Conservation (phyloP, 2,329 filamentous ascomycete genomes). For the Sclerotinia borealis region DNA sequence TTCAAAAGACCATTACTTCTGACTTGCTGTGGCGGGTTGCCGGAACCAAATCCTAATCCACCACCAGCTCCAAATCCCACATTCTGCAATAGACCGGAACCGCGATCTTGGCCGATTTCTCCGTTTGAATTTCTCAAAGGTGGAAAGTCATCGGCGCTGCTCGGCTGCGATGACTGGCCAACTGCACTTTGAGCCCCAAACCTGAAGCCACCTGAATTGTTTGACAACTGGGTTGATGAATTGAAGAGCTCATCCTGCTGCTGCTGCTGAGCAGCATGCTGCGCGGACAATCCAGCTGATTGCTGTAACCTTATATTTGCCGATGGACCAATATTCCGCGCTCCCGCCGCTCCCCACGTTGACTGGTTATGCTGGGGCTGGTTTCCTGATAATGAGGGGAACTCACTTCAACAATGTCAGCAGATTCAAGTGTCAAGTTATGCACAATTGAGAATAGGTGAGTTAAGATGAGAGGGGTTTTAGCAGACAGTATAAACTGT, state of each 20-base stretch:
- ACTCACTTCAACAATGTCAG: slow-evolving; percentile 45
- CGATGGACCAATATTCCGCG: slow-evolving; percentile 27
- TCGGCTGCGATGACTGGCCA: slow-evolving; percentile 34
- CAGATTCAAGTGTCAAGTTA: background rate
- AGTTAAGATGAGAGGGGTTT: background rate
- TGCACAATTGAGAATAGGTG: background rate
- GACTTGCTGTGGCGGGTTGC: slow-evolving; percentile 36
- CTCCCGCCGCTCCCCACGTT: slow-evolving; percentile 30
- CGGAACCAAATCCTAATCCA: slow-evolving; percentile 33
- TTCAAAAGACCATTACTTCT: slow-evolving; percentile 58
- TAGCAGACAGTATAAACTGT: background rate
- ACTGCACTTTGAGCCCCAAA: slow-evolving; percentile 32
- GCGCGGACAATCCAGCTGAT: slow-evolving; percentile 25
- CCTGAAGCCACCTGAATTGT: slow-evolving; percentile 30
- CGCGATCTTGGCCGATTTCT: slow-evolving; percentile 52
- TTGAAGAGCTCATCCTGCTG: slow-evolving; percentile 34
- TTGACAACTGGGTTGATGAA: slow-evolving; percentile 30
- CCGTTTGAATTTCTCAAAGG: slow-evolving; percentile 53
- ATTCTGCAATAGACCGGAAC: slow-evolving; percentile 46
- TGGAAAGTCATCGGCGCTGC: slow-evolving; percentile 54
- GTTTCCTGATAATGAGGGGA: slow-evolving; percentile 59
- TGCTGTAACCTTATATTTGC: slow-evolving; percentile 30
- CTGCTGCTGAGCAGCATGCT: slow-evolving; percentile 30
- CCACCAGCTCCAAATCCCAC: slow-evolving; percentile 49
- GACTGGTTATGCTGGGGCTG: slow-evolving; percentile 37